Evolutionary conservation across 1,284 basidiomycete species (phyloP), one percentile per base, ranked within the genome.

Genomic region (Leccinum variabile): DNA sequence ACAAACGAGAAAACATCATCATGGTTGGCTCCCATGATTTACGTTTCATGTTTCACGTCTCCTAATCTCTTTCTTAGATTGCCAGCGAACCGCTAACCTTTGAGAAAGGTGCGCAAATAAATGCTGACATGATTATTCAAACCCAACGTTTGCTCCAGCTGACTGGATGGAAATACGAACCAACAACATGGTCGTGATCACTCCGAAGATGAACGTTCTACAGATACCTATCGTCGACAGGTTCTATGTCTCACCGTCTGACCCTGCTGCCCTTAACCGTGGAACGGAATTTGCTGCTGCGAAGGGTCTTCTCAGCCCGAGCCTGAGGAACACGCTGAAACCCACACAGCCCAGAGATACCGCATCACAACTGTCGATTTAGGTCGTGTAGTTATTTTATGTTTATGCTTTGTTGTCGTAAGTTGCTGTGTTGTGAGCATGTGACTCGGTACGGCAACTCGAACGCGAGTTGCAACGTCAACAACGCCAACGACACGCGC

Each of bases 101-200:
- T 69, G 96, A 98, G 77, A 87, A 94, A 82, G 92, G 91, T 91
- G 69, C 53, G 80, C 68, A 49, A 44, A 32, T 63, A 54, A 39
- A 57, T 39, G 58, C 25, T n/a, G 30, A 14, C n/a, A 25, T 53
- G 37, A 9, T 8, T 44, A 35, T 49, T 39, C 39, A 14, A 33
- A 33, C 57, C 64, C 49, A 41, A 63, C 16, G 9, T 28, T 44
- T 16, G 14, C 46, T 50, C 44, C 66, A 91, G 92, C 93, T 54
- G 92, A 95, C 73, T 95, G 92, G 93, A 96, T 97, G 92, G 95
- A 97, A 76, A 95, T 98, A 70, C 90, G 89, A 74, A 96, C 95
- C 10, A 97, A 98, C 75, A 91, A 92, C 67, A 91, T 97, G 87
- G 88, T 94, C 28, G 84, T 97, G 66, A 91, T 95, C 65, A 95